phyloP scores from a whole-genome alignment of 305 asterid genomes.

The Plantago lanceolata region DNA sequence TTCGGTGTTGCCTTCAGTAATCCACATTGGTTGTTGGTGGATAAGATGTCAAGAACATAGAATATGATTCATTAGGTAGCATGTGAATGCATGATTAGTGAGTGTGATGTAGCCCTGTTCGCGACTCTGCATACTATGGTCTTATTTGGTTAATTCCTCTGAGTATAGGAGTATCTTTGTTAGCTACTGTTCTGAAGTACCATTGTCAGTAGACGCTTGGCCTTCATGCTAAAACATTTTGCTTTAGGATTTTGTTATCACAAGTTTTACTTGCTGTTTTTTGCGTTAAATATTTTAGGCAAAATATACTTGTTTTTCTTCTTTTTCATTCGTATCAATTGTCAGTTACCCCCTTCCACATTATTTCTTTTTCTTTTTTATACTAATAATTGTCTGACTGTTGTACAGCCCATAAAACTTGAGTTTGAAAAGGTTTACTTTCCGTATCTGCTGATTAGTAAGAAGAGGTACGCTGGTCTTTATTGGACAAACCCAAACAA shows the following conservation, averaged over 20 bases:
- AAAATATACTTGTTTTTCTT: background rate
- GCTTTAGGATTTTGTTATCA: background rate
- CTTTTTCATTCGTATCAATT: background rate
- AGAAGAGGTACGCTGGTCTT: conserved; percentile 99
- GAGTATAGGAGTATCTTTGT: background rate
- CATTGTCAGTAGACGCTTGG: background rate
- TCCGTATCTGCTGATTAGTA: conserved; percentile 90
- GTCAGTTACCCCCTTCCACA: background rate
- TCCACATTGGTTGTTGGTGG: background rate
- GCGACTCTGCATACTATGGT: background rate
- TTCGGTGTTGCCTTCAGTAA: background rate
- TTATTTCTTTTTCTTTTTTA: conserved; percentile 5
- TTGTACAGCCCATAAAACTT: conserved; percentile 78
- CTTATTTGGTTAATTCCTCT: background rate
- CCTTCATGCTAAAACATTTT: too few relatives aligned
- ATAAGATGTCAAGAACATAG: background rate
- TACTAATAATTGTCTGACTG: conserved; percentile 23
- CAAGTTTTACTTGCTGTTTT: background rate
- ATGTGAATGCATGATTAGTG: background rate
- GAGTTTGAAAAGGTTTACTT: conserved; percentile 96
- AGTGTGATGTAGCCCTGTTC: background rate
- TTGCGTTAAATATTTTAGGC: background rate
- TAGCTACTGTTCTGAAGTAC: background rate
- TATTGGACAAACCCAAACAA: conserved; percentile 92
- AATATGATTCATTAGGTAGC: background rate